phyloP scores from a whole-genome alignment of 2,329 filamentous ascomycete genomes.

The Fusarium algeriense region DNA sequence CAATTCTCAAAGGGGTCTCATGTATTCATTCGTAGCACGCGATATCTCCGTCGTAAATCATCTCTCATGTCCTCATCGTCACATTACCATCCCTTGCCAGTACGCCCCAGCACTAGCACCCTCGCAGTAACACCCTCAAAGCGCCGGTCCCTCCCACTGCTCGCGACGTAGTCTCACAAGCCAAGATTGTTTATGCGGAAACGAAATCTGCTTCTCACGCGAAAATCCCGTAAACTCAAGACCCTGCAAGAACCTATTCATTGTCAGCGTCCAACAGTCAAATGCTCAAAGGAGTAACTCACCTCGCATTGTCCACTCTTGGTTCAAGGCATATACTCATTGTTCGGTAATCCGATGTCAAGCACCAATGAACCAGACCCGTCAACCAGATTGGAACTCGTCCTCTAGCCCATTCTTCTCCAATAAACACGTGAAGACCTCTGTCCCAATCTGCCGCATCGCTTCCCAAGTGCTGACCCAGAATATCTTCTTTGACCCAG shows the following conservation, averaged over 20 bases:
- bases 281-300: constrained; percentile 47
- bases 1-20: not conserved
- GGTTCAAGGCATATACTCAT: constrained; percentile 89
- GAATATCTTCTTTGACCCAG: constrained; percentile 92
- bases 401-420: constrained; percentile 91
- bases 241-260: constrained; percentile 63
- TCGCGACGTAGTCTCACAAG: constrained; percentile 85
- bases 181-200: constrained; percentile 94
- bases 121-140: constrained; percentile 53
- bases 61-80: constrained; percentile 33
- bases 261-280: not conserved
- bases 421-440: constrained; percentile 88
- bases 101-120: no score
- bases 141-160: constrained; percentile 78
- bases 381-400: constrained; percentile 85
- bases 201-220: constrained; percentile 86
- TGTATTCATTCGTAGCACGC: not conserved
- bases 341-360: constrained; percentile 82
- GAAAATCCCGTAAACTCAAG: constrained; percentile 82
- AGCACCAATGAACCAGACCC: constrained; percentile 88
- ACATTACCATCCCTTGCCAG: not conserved
- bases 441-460: constrained; percentile 84
- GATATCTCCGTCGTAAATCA: constrained; percentile 16
- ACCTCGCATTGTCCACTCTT: constrained; percentile 91
- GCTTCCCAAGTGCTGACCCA: constrained; percentile 77